These are phyloP conservation scores for Pythium utonaiense DNA, from an alignment of 352 stramenopile genomes.

Conservation along the genomic window DNA sequence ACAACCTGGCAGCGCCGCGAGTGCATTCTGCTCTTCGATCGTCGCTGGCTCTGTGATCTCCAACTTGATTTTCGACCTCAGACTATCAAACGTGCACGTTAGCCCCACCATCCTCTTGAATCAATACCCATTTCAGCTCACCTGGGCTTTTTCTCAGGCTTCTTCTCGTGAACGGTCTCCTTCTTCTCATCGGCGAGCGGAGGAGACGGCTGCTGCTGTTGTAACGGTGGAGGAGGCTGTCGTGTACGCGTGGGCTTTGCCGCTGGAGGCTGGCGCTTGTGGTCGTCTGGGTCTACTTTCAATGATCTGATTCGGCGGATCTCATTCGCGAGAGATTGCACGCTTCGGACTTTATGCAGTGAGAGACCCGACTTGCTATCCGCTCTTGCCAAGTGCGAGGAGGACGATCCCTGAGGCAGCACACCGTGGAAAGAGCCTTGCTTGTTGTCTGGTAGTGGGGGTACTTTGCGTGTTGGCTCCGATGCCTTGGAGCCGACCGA, in stretches of 20 bases:
- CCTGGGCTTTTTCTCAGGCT: conserved; percentile 56
- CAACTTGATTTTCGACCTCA: conserved; percentile 67
- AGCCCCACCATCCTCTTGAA: not conserved
- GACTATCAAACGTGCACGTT: conserved; percentile 10
- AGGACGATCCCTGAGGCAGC: conserved; percentile 6
- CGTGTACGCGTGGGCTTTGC: conserved; percentile 9
- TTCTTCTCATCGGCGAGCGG: conserved; percentile 31
- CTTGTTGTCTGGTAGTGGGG: conserved; percentile 37
- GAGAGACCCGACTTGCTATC: conserved; percentile 49
- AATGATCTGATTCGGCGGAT: conserved; percentile 73
- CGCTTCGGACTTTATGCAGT: conserved; percentile 65
- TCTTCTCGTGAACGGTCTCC: conserved; percentile 14
- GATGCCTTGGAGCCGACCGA: conserved; percentile 8
- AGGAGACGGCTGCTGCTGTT: conserved; percentile 10
- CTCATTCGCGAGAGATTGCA: conserved; percentile 78
- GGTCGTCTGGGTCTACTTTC: conserved; percentile 34
- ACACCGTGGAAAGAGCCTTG: conserved; percentile 25
- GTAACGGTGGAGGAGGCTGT: conserved; percentile 13
- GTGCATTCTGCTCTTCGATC: conserved; percentile 26
- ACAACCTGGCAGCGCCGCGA: conserved; percentile 24
- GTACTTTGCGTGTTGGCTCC: conserved; percentile 41
- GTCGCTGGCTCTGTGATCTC: conserved; percentile 55
- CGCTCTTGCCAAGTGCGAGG: conserved; percentile 15
- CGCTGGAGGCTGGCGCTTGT: conserved; percentile 6
- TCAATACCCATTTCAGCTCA: conserved; percentile 10